Percentiles rank a stretch among this genome's conserved stretches.
phyloP scores from a whole-genome alignment of 208 protist genomes.

The Porcisia deanei region DNA sequence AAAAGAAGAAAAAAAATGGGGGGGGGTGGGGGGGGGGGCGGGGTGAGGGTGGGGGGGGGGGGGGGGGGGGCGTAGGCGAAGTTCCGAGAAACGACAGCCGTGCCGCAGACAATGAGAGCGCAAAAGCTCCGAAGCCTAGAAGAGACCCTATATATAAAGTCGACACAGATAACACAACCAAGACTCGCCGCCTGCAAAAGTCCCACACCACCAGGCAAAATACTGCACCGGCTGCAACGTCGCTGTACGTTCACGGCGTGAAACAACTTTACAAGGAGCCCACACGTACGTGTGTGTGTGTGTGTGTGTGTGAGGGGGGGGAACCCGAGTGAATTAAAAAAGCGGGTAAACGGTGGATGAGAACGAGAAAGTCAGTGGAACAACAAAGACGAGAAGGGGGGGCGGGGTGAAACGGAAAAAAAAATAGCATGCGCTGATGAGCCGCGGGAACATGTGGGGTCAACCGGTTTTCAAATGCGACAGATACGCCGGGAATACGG shows the following conservation, averaged over 20 bases:
- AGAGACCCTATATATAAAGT: background rate
- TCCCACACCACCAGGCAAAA: background rate
- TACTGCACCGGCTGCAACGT: background rate
- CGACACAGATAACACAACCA: background rate
- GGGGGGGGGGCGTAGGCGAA: background rate
- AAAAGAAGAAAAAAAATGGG: background rate
- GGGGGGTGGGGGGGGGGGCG: no score
- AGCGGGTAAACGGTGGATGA: background rate
- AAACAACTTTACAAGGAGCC: background rate
- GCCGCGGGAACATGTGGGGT: background rate
- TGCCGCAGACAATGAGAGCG: background rate
- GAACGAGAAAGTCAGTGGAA: no score
- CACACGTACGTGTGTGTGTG: background rate
- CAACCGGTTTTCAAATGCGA: no score
- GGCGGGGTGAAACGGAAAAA: background rate
- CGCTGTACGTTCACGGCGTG: background rate
- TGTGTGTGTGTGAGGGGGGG: background rate
- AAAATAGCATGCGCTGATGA: background rate
- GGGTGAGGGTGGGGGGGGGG: background rate
- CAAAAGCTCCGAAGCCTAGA: no score
- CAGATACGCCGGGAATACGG: background rate
- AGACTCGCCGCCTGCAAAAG: background rate
- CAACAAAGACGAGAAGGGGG: no score
- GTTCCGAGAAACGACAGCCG: background rate
- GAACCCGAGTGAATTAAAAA: background rate